phyloP scores from a whole-genome alignment of 169 alveolate species.

The Cryptosporidium baileyi region DNA sequence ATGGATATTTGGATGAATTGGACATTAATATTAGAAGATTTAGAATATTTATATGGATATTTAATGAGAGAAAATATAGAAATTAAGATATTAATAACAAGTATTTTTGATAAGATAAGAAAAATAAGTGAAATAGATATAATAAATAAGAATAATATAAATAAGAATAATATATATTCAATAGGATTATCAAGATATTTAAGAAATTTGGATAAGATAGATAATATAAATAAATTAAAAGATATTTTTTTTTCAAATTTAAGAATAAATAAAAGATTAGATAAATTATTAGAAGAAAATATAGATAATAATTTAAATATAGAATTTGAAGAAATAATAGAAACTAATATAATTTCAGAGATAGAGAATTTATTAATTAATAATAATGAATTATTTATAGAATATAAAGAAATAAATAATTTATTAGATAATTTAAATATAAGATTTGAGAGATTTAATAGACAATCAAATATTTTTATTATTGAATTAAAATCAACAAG shows the following conservation, averaged over 20 bases:
- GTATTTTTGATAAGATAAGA: neutral
- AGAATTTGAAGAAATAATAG: neutral
- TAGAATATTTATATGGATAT: conserved; percentile 9
- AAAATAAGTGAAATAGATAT: neutral
- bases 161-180: neutral
- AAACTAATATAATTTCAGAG: neutral
- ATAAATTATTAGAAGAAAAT: neutral
- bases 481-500: neutral
- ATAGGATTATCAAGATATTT: neutral
- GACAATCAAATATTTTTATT: conserved; percentile 20
- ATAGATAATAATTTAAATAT: neutral
- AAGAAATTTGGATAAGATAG: neutral
- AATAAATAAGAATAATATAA: neutral
- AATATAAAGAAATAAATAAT: neutral
- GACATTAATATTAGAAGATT: conserved; percentile 21
- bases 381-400: neutral
- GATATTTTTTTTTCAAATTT: no score
- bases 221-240: neutral
- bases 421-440: neutral
- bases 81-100: neutral
- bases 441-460: neutral
- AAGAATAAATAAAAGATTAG: no score
- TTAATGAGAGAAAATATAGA: neutral
- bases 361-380: neutral
- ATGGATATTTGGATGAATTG: conserved; percentile 24